Percentiles rank a stretch among this genome's conserved stretches.
Evolutionary conservation across 331 rosid genomes (phyloP).

Genomic region (Acacia concinna): DNA sequence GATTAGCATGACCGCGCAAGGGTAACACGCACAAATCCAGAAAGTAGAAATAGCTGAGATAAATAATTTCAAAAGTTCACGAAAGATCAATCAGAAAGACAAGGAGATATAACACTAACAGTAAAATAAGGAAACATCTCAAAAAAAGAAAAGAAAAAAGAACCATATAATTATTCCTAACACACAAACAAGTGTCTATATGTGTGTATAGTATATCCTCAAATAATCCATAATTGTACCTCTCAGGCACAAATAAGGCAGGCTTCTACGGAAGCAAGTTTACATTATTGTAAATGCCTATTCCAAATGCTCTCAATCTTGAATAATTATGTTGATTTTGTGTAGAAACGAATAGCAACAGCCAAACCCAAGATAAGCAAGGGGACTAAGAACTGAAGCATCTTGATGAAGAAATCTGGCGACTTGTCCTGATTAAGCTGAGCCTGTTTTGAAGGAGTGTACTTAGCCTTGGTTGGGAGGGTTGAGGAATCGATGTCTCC

Average conservation of each 20-base stretch:
- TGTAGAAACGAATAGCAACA: conserved; percentile 67
- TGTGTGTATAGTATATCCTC: neutral
- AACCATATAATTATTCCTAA: conserved; percentile 30
- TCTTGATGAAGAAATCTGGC: conserved; percentile 58
- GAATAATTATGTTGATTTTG: conserved; percentile 46
- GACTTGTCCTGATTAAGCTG: conserved; percentile 77
- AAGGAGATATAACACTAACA: conserved; percentile 1
- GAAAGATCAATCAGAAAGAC: conserved; percentile 21
- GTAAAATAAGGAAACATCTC: conserved; percentile 26
- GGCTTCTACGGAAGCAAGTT: conserved; percentile 9
- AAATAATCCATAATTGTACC: neutral
- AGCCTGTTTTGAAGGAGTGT: conserved; percentile 83
- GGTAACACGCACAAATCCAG: too few species aligned
- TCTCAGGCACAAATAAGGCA: conserved; percentile 17
- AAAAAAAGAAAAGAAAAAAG: conserved; percentile 38
- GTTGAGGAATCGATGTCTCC: conserved; percentile 76
- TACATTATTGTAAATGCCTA: conserved; percentile 27
- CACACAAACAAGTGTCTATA: neutral
- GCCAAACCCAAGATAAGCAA: conserved; percentile 75
- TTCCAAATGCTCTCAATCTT: neutral
- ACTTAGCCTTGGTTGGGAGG: conserved; percentile 47
- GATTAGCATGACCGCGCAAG: too few species aligned
- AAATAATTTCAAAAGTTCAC: neutral
- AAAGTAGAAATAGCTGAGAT: neutral
- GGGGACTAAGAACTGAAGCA: conserved; percentile 86